Conservation (phyloP, 2,329 filamentous ascomycete genomes). For the Madurella mycetomatis region DNA sequence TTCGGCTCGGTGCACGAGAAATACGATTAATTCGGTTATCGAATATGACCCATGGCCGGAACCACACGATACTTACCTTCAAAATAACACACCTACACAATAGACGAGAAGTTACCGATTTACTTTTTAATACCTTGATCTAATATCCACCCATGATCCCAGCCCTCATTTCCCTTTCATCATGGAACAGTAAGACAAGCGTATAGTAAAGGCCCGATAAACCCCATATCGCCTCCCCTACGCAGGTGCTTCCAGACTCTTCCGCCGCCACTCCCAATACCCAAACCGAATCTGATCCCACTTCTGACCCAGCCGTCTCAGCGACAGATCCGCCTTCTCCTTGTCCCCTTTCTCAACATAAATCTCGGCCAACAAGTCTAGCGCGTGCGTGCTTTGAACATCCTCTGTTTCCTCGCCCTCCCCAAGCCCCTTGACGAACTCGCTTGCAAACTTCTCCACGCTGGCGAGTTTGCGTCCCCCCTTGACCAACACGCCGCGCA, state of each 20-base stretch:
- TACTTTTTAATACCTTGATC: too few species aligned
- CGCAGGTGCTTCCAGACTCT: slow-evolving; percentile 32
- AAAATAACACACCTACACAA: too few species aligned
- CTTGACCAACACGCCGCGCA: slow-evolving; percentile 70
- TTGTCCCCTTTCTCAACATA: slow-evolving; percentile 53
- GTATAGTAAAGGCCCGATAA: neutral
- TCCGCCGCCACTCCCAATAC: slow-evolving; percentile 82
- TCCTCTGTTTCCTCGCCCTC: slow-evolving; percentile 43
- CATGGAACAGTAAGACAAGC: neutral
- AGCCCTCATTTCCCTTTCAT: neutral
- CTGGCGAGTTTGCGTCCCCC: slow-evolving; percentile 48
- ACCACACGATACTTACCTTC: too few species aligned
- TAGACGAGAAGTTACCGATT: too few species aligned
- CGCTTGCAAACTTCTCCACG: slow-evolving; percentile 45
- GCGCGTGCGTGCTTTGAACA: slow-evolving; percentile 59
- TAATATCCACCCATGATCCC: too few species aligned
- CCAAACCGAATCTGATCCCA: slow-evolving; percentile 89
- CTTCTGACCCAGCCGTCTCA: slow-evolving; percentile 71
- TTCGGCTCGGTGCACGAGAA: neutral
- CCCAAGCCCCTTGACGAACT: slow-evolving; percentile 48
- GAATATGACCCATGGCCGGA: too few species aligned
- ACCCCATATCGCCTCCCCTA: neutral
- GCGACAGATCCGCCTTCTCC: slow-evolving; percentile 62
- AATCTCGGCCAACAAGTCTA: slow-evolving; percentile 70
- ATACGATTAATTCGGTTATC: too few species aligned